Evolutionary conservation across 768 basidiomycete genomes (phyloP).

Genomic region (Termitomyces eurrhizus): DNA sequence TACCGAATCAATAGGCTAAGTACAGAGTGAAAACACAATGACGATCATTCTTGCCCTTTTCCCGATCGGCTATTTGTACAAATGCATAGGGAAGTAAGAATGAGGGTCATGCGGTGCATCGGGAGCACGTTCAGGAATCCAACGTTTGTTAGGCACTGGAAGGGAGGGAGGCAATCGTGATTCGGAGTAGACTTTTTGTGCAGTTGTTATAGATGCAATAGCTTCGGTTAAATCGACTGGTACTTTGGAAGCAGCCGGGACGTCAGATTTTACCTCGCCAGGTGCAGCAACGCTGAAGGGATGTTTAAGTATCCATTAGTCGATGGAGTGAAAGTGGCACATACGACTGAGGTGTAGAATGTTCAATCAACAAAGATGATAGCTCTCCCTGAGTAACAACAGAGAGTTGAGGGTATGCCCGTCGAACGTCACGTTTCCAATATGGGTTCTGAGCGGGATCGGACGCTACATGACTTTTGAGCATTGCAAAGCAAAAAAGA

Average conservation of each 20-base stretch:
- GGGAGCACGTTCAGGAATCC: conserved; percentile 67
- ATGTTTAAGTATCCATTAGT: background rate
- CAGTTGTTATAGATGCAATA: conserved; percentile 59
- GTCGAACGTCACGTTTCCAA: conserved; percentile 94
- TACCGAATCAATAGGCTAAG: background rate
- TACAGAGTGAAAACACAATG: background rate
- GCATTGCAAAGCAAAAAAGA: background rate
- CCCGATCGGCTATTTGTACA: conserved; percentile 44
- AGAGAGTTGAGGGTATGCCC: conserved; percentile 89
- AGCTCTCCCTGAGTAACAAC: conserved; percentile 83
- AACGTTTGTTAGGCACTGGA: conserved; percentile 65
- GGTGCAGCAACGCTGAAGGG: conserved; percentile 51
- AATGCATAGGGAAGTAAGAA: conserved; percentile 80
- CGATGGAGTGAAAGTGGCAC: conserved; percentile 24
- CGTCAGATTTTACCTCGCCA: conserved; percentile 36
- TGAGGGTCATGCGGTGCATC: conserved; percentile 82
- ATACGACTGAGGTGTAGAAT: conserved; percentile 63
- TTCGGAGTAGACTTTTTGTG: conserved; percentile 55
- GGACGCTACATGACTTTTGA: conserved; percentile 43
- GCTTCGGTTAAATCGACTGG: conserved; percentile 66
- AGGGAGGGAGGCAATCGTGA: conserved; percentile 69
- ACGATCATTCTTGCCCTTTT: background rate
- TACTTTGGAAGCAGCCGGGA: conserved; percentile 40
- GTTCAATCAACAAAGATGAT: conserved; percentile 76
- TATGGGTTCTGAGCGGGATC: conserved; percentile 89